Conservation (phyloP, 257 asterid species). For the Rubia yunnanensis region DNA sequence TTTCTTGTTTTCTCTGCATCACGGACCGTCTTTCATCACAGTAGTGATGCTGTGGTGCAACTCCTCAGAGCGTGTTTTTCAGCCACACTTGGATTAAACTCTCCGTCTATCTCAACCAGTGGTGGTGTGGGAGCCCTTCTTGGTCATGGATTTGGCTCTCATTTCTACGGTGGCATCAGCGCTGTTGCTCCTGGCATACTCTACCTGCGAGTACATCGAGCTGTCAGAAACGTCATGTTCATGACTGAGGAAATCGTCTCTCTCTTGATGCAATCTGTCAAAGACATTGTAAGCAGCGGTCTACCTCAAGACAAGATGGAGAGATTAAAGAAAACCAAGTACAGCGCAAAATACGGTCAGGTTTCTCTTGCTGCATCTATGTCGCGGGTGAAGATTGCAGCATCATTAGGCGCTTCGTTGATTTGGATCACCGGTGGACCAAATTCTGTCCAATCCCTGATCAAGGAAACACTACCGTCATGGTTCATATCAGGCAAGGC, state of each 20-base stretch:
- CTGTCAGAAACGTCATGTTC: constrained; percentile 60
- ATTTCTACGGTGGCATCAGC: constrained; percentile 53
- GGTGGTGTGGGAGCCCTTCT: constrained; percentile 91
- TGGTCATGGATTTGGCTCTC: constrained; percentile 96
- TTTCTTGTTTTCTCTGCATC: constrained; percentile 79
- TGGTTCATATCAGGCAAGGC: constrained; percentile 73
- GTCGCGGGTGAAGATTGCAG: constrained; percentile 71
- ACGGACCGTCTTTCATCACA: constrained; percentile 82
- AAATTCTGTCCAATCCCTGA: constrained; percentile 46
- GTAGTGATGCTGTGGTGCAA: constrained; percentile 72
- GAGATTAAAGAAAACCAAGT: constrained; percentile 57
- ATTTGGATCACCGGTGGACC: constrained; percentile 85
- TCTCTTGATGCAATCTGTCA: constrained; percentile 64
- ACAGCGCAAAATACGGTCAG: constrained; percentile 54
- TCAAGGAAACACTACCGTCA: constrained; percentile 74
- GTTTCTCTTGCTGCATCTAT: constrained; percentile 70
- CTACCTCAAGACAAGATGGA: constrained; percentile 46
- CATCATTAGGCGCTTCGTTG: constrained; percentile 77
- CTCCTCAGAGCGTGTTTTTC: constrained; percentile 83
- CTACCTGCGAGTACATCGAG: constrained; percentile 74
- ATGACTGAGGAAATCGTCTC: constrained; percentile 76
- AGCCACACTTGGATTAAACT: constrained; percentile 58
- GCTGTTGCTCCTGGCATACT: constrained; percentile 96
- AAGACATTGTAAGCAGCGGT: constrained; percentile 51
- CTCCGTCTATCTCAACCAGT: constrained; percentile 38